Evolutionary conservation across 2,329 filamentous ascomycete genomes (phyloP), one percentile per base, ranked within the genome.

Genomic region (Diaporthe ilicicola): DNA sequence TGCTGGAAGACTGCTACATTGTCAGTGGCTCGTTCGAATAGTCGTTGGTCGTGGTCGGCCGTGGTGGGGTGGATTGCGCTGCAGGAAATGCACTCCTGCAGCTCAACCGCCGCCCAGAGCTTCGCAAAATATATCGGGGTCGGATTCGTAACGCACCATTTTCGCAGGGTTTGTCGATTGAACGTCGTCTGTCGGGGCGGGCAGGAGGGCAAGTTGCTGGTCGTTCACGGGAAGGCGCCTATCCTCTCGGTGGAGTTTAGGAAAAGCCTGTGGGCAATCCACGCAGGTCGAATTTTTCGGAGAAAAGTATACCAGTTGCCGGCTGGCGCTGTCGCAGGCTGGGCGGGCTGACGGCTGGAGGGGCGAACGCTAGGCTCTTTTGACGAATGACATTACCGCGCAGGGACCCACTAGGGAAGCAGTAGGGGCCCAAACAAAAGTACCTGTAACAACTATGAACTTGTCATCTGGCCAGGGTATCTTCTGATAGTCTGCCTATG

Each of bases 1-100:
- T 92, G 80, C 82, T 81, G 80, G 84, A 83, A 83, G 86, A 88
- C 86, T 90, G 81, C 79, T 75, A 77, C 80, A 82, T 82, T 79
- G 81, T 77, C 68, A 77, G 78, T 74, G 15, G 32, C 29, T 24
- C 55, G n/a, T 27, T 15, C 56, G 56, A 39, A 24, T 12, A 39
- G 54, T 67, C 61, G 69, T 46, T 15, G 50, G 32, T 68, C 68
- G 69, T 59, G 39, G 55, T 66, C 44, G 68, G 62, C 37, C 29
- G 24, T 50, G 19, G 62, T 46, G 55, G 55, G 42, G 48, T 6
- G 39, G 29, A n/a, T 64, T 61, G 51, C 42, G 39, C 51, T 39
- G 48, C 55, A 42, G 17, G 29, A 65, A 69, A 54, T n/a, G 34
- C 34, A 50, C 44, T 70, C 48, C 53, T 22, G 19, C 54, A 51